Percentiles rank a stretch among this genome's conserved stretches.
phyloP scores from a whole-genome alignment of 106 monocot species.

The Narthecium ossifragum region DNA sequence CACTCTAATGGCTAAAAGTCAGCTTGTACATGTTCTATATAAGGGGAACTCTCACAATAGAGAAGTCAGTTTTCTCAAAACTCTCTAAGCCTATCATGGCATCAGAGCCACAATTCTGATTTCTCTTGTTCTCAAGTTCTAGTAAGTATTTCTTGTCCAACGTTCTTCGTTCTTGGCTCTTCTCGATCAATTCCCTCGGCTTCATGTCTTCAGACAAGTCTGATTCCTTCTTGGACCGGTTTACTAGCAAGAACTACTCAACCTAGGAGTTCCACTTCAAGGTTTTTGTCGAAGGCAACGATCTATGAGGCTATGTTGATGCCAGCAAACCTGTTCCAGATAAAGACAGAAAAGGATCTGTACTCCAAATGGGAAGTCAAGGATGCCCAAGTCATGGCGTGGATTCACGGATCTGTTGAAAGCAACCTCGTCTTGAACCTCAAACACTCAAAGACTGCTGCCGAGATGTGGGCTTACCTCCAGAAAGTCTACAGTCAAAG shows the following conservation, averaged over 20 bases:
- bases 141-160: not conserved
- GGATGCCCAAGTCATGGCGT: slow-evolving; percentile 4
- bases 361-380: slow-evolving; percentile 1
- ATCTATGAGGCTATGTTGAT: slow-evolving; percentile 3
- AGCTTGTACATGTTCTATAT: not conserved
- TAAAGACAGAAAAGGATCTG: not conserved
- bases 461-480: not conserved
- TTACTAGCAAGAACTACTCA: slow-evolving; percentile 3
- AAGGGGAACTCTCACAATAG: not conserved
- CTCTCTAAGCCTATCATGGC: not conserved
- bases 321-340: not conserved
- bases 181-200: not conserved
- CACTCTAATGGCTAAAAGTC: not conserved
- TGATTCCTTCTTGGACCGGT: not conserved
- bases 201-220: slow-evolving; percentile 2
- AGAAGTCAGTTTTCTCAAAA: not conserved
- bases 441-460: not conserved
- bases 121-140: not conserved
- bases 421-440: slow-evolving; percentile 1
- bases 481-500: not conserved
- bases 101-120: not conserved
- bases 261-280: not conserved
- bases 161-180: not conserved
- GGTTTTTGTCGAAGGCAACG: slow-evolving; percentile 1
- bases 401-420: slow-evolving; percentile 6